Evolutionary conservation across 495 filamentous ascomycete genomes (phyloP).

Genomic region (Daldinia decipiens): DNA sequence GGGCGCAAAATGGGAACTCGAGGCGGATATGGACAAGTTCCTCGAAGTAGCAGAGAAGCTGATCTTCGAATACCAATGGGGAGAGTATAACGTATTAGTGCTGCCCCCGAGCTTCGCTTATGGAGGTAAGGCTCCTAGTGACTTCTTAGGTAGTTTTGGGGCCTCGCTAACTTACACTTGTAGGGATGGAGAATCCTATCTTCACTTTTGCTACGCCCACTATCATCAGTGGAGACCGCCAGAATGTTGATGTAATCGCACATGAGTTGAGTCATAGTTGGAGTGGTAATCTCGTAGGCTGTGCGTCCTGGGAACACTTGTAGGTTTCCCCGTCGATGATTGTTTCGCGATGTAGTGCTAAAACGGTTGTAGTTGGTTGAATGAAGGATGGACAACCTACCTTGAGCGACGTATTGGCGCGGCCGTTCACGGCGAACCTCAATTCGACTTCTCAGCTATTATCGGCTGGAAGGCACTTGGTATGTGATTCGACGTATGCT

Average conservation of each 20-base stretch:
- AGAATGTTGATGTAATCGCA: conserved; percentile 96
- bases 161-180: conserved; percentile 30
- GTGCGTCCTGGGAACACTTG: conserved; percentile 95
- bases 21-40: conserved; percentile 88
- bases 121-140: conserved; percentile 54
- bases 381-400: conserved; percentile 96
- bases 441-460: conserved; percentile 93
- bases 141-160: not conserved
- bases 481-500: conserved; percentile 37
- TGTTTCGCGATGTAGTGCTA: conserved; percentile 22
- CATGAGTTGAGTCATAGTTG: conserved; percentile 93
- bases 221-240: conserved; percentile 88
- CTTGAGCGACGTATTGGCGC: conserved; percentile 82
- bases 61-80: conserved; percentile 90
- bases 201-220: conserved; percentile 95
- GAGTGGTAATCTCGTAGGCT: conserved; percentile 93
- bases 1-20: conserved; percentile 88
- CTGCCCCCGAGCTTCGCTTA: conserved; percentile 92
- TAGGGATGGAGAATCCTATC: conserved; percentile 94
- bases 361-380: conserved; percentile 72
- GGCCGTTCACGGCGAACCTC: conserved; percentile 76
- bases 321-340: conserved; percentile 43
- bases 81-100: conserved; percentile 91
- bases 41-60: conserved; percentile 89
- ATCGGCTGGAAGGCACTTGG: conserved; percentile 77